These are phyloP conservation scores for Nyctanthes arbortristis DNA, from an alignment of 257 asterid genomes.

Conservation along the genomic window DNA sequence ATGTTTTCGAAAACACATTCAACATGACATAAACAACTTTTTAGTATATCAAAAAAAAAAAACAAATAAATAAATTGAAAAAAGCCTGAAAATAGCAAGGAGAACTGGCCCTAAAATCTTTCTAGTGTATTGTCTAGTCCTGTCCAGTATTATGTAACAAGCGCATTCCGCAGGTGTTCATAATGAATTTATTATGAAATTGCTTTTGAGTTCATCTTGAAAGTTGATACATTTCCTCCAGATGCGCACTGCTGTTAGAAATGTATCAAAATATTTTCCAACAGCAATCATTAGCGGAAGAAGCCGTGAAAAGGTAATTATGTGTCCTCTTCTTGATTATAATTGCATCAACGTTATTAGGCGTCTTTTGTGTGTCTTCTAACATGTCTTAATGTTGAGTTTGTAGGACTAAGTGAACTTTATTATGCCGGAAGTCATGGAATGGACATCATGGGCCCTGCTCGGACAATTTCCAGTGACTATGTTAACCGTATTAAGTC, in stretches of 20 bases:
- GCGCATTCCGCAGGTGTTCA: not conserved
- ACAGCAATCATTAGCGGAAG: slow-evolving; percentile 96
- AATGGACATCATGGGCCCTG: slow-evolving; percentile 97
- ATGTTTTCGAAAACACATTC: no score
- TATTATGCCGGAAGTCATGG: slow-evolving; percentile 98
- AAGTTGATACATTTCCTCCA: slow-evolving; percentile 32
- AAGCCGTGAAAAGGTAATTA: slow-evolving; percentile 87
- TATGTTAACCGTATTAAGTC: slow-evolving; percentile 57
- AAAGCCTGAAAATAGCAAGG: no score
- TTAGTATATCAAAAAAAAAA: no score
- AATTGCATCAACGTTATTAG: not conserved
- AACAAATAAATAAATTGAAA: no score
- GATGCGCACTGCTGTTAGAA: slow-evolving; percentile 89
- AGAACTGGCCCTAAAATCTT: no score
- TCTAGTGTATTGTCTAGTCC: not conserved
- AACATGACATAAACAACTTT: no score
- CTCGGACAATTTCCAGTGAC: slow-evolving; percentile 47
- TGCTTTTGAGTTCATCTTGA: slow-evolving; percentile 15
- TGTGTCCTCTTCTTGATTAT: not conserved
- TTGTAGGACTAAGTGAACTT: slow-evolving; percentile 82
- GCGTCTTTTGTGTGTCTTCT: not conserved
- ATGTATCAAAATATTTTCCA: slow-evolving; percentile 75
- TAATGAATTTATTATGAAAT: not conserved
- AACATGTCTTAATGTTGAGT: slow-evolving; percentile 64
- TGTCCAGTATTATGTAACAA: not conserved